These are phyloP conservation scores for Globisporangium splendens DNA, from an alignment of 352 stramenopile species.

Conservation along the genomic window DNA sequence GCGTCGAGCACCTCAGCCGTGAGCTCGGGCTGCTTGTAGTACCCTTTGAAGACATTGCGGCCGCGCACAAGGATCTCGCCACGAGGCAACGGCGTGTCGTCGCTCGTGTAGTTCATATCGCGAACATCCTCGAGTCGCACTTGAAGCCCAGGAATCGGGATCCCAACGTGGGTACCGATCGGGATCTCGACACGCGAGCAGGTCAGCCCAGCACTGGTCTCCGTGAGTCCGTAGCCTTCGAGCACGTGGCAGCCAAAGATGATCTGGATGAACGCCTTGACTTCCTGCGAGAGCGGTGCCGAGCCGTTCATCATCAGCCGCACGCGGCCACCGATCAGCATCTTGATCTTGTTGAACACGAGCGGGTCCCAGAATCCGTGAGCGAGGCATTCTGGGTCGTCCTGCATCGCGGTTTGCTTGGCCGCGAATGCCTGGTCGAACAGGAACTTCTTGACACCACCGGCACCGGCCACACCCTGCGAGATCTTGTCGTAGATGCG, in stretches of 20 bases:
- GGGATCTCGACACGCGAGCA: slow-evolving; percentile 33
- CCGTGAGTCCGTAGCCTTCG: slow-evolving; percentile 95
- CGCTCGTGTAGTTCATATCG: slow-evolving; percentile 94
- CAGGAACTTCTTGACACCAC: slow-evolving; percentile 85
- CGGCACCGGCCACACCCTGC: slow-evolving; percentile 51
- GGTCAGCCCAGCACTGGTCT: slow-evolving; percentile 49
- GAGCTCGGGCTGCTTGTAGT: slow-evolving; percentile 93
- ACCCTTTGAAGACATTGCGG: slow-evolving; percentile 85
- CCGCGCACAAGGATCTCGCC: slow-evolving; percentile 87
- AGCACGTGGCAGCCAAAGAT: slow-evolving; percentile 90
- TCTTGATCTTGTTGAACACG: slow-evolving; percentile 95
- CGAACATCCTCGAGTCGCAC: slow-evolving; percentile 93
- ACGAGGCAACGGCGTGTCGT: slow-evolving; percentile 53
- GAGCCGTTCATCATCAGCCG: slow-evolving; percentile 92
- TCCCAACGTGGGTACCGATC: slow-evolving; percentile 89
- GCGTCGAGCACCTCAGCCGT: slow-evolving; percentile 89
- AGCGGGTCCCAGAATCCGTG: slow-evolving; percentile 91
- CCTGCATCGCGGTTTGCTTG: slow-evolving; percentile 49
- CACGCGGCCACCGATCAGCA: slow-evolving; percentile 84
- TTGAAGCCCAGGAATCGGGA: slow-evolving; percentile 78
- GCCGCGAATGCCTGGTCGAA: slow-evolving; percentile 82
- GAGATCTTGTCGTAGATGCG: slow-evolving; percentile 94
- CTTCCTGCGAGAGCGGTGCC: slow-evolving; percentile 88
- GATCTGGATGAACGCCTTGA: slow-evolving; percentile 94
- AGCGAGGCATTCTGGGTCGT: slow-evolving; percentile 20